These are phyloP conservation scores for Flaveria ramosissima DNA, from an alignment of 129 eudicot genomes.

Conservation along the genomic window DNA sequence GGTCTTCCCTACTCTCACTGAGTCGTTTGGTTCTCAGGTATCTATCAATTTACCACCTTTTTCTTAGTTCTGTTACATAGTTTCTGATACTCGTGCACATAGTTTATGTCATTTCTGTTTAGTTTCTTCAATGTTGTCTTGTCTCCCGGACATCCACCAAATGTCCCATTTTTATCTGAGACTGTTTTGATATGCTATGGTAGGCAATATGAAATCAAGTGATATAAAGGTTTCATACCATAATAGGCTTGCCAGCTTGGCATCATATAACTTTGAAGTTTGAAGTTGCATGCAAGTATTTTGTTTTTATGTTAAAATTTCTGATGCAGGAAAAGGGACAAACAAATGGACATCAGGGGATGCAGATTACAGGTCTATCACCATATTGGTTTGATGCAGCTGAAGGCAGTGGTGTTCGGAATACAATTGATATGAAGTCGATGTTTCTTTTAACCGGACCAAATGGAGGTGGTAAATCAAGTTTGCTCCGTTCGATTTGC, in stretches of 20 bases:
- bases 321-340: conserved; percentile 45
- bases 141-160: too few relatives aligned
- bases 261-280: neutral
- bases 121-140: too few relatives aligned
- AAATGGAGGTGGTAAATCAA: conserved; percentile 97
- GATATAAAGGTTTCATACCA: neutral
- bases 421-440: conserved; percentile 78
- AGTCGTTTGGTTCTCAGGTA: conserved; percentile 56
- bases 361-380: conserved; percentile 81
- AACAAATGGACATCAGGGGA: conserved; percentile 38
- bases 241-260: neutral
- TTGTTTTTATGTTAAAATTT: neutral
- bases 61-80: conserved; percentile 1
- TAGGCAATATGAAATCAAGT: too few relatives aligned
- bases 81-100: neutral
- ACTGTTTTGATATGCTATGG: too few relatives aligned
- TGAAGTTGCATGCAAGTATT: neutral
- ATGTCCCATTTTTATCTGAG: too few relatives aligned
- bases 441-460: conserved; percentile 94
- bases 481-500: conserved; percentile 85
- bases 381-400: conserved; percentile 96
- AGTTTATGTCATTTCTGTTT: neutral
- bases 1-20: conserved; percentile 81
- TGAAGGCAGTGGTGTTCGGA: conserved; percentile 73
- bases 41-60: neutral